These are phyloP conservation scores for Karstenula rhodostoma DNA, from an alignment of 2,329 filamentous ascomycete genomes.

Conservation along the genomic window DNA sequence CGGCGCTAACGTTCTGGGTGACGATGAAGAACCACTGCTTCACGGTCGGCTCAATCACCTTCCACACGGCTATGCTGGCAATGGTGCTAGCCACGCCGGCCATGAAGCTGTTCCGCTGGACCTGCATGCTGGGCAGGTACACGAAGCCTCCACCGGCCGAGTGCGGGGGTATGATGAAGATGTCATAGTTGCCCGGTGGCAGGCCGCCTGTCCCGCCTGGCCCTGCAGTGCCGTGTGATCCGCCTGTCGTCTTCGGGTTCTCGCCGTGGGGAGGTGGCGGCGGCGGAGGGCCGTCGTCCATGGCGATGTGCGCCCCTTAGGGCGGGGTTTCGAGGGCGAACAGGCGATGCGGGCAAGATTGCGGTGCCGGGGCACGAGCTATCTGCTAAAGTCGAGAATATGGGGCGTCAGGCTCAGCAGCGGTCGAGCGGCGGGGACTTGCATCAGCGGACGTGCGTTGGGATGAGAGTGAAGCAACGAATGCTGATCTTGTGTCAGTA, in stretches of 20 bases:
- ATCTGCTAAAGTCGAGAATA: conserved; percentile 15
- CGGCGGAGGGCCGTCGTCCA: conserved; percentile 71
- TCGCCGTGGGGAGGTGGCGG: conserved; percentile 87
- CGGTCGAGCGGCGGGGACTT: conserved; percentile 31
- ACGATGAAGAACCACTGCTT: conserved; percentile 76
- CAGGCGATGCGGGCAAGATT: conserved; percentile 15
- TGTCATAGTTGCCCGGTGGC: conserved; percentile 92
- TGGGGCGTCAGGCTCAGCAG: conserved; percentile 8
- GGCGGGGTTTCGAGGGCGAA: conserved; percentile 29
- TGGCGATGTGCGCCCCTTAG: conserved; percentile 38
- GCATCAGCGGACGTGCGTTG: conserved; percentile 35
- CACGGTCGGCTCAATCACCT: conserved; percentile 75
- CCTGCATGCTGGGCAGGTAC: conserved; percentile 88
- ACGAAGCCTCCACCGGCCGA: conserved; percentile 88
- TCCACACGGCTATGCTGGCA: conserved; percentile 74
- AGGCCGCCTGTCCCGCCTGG: conserved; percentile 66
- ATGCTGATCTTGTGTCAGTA: not conserved
- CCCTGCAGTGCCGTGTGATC: conserved; percentile 34
- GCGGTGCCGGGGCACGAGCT: conserved; percentile 20
- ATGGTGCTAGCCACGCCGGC: conserved; percentile 84
- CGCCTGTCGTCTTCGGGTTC: conserved; percentile 68
- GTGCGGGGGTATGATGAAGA: conserved; percentile 94
- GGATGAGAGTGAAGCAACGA: conserved; percentile 16
- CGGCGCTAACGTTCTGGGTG: conserved; percentile 58
- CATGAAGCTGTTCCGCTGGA: conserved; percentile 88